Conservation (phyloP, 2,329 filamentous ascomycete species). For the Aspergillus brunneoviolaceus region DNA sequence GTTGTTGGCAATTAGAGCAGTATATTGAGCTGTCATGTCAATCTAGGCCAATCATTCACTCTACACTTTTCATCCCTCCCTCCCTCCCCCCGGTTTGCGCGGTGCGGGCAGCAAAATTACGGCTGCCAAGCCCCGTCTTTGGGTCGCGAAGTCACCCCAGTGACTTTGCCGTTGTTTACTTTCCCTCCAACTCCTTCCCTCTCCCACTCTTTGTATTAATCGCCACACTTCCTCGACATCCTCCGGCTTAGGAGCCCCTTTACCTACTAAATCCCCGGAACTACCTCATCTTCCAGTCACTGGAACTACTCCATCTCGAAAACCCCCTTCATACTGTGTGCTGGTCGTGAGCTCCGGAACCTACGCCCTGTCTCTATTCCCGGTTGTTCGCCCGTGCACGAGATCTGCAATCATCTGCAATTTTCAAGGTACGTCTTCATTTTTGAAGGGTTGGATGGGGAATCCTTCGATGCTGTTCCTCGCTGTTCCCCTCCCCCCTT, state of each 20-base stretch:
- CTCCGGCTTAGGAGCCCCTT: neutral
- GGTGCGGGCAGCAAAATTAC: neutral
- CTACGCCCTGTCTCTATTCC: neutral
- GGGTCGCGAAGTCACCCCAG: constrained; percentile 27
- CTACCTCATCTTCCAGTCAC: neutral
- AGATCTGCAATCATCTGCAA: constrained; percentile 21
- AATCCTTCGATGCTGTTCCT: neutral
- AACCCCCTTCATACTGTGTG: neutral
- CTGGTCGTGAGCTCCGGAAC: neutral
- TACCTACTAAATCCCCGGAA: neutral
- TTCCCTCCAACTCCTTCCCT: constrained; percentile 3
- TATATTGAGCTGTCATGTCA: too few species aligned
- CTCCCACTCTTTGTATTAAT: constrained; percentile 5
- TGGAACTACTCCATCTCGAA: neutral
- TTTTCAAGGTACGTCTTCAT: neutral
- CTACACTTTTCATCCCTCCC: neutral
- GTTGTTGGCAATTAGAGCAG: too few species aligned
- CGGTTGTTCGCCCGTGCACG: constrained; percentile 16
- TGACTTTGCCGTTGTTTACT: constrained; percentile 25
- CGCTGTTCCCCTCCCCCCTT: neutral
- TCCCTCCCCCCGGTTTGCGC: neutral
- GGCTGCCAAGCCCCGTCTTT: constrained; percentile 15
- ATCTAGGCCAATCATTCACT: too few species aligned
- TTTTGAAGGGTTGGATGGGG: too few species aligned
- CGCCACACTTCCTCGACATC: neutral